Conservation (phyloP, 2,329 filamentous ascomycete species). For the Fusarium torulosum region DNA sequence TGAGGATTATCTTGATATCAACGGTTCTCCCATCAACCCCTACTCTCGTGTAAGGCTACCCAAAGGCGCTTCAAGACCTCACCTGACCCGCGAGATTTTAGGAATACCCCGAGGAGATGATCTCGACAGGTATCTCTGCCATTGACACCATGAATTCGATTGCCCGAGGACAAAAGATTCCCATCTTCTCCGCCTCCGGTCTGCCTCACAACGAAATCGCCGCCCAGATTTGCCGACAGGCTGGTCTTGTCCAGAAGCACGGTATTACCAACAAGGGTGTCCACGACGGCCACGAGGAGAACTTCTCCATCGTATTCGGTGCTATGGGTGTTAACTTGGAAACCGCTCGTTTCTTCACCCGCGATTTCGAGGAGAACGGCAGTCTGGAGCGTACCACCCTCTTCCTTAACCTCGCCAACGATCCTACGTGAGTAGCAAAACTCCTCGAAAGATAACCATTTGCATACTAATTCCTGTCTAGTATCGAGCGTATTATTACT, state of each 20-base stretch:
- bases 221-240: constrained; percentile 97
- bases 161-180: constrained; percentile 98
- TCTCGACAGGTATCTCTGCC: constrained; percentile 98
- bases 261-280: constrained; percentile 89
- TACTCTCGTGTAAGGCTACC: constrained; percentile 82
- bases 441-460: neutral
- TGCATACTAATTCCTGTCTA: constrained; percentile 53
- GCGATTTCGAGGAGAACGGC: constrained; percentile 99
- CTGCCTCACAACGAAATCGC: constrained; percentile 99
- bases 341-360: constrained; percentile 97
- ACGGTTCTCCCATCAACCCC: constrained; percentile 98
- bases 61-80: neutral
- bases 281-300: constrained; percentile 97
- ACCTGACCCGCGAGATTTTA: constrained; percentile 53
- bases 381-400: constrained; percentile 97
- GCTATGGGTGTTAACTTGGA: constrained; percentile 99
- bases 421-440: constrained; percentile 83
- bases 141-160: constrained; percentile 99
- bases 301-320: constrained; percentile 99
- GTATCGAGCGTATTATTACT: constrained; percentile 99
- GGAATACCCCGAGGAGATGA: constrained; percentile 99
- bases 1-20: constrained; percentile 99
- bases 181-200: constrained; percentile 98
- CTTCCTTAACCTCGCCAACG: constrained; percentile 99
- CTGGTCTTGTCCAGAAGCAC: constrained; percentile 85